Evolutionary conservation across 257 asterid genomes (phyloP).

Genomic region (Petunia secreta): DNA sequence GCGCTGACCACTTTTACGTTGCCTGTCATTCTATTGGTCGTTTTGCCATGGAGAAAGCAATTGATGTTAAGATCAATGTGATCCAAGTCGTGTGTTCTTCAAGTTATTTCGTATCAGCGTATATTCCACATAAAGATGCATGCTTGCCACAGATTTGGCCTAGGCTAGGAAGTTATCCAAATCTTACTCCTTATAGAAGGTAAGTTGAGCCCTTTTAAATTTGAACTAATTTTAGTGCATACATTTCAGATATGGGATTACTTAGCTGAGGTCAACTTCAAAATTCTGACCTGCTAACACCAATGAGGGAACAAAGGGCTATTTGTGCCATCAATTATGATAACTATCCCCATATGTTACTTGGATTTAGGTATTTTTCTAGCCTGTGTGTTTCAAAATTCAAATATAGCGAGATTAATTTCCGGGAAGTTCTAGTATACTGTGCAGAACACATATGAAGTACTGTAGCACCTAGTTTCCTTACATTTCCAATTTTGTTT

Average conservation of each 20-base stretch:
- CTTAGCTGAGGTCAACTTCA: neutral
- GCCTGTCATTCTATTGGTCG: conserved; percentile 91
- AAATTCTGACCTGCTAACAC: neutral
- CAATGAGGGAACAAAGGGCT: neutral
- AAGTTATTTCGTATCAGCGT: conserved; percentile 67
- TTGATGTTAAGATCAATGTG: conserved; percentile 63
- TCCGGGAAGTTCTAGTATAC: neutral
- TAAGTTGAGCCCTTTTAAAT: conserved; percentile 33
- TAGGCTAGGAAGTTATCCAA: conserved; percentile 53
- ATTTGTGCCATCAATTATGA: neutral
- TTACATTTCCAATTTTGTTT: too few relatives aligned
- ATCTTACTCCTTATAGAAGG: conserved; percentile 57
- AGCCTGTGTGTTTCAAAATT: neutral
- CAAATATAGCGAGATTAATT: neutral
- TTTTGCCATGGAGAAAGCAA: conserved; percentile 70
- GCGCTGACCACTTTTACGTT: conserved; percentile 89
- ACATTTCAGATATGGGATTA: conserved; percentile 1
- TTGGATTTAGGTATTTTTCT: neutral
- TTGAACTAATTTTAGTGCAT: conserved; percentile 27
- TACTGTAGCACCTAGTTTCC: too few relatives aligned
- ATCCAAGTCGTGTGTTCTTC: conserved; percentile 88
- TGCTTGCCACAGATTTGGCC: conserved; percentile 96
- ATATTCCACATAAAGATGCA: conserved; percentile 88
- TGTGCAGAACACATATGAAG: neutral
- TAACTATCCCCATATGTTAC: conserved; percentile 15